Conservation (phyloP, 768 basidiomycete genomes). For the Nidula microcarpa region DNA sequence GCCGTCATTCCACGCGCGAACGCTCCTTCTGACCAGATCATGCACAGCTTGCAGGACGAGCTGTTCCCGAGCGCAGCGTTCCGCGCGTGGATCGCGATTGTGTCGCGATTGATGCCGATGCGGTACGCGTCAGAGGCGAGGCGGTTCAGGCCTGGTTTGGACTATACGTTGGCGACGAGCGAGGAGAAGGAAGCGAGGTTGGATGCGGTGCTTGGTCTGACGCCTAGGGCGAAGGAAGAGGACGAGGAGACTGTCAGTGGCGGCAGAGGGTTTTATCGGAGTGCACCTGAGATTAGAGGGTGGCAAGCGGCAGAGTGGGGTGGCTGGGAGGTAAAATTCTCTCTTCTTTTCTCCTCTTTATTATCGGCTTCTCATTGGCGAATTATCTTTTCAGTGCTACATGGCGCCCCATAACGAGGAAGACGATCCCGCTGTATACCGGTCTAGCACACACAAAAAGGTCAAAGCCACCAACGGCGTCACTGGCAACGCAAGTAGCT, state of each 20-base stretch:
- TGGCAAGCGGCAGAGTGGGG: conserved; percentile 83
- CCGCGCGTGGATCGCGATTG: conserved; percentile 81
- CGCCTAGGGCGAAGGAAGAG: conserved; percentile 51
- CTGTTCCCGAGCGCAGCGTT: conserved; percentile 81
- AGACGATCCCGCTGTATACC: conserved; percentile 94
- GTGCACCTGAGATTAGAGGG: conserved; percentile 24
- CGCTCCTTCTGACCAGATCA: conserved; percentile 50
- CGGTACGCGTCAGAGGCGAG: conserved; percentile 76
- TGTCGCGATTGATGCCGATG: conserved; percentile 71
- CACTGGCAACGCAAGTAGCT: neutral
- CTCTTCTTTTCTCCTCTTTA: conserved; percentile 5
- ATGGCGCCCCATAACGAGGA: conserved; percentile 94
- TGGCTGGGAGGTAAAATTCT: conserved; percentile 80
- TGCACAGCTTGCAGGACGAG: conserved; percentile 70
- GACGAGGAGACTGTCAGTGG: conserved; percentile 19
- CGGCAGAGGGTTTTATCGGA: conserved; percentile 2
- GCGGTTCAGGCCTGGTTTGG: conserved; percentile 87
- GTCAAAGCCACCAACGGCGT: conserved; percentile 11
- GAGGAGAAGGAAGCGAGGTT: conserved; percentile 78
- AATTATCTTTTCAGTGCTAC: conserved; percentile 60
- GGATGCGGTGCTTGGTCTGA: conserved; percentile 85
- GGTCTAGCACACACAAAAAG: conserved; percentile 53
- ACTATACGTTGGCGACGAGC: conserved; percentile 91
- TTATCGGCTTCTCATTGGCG: conserved; percentile 3
- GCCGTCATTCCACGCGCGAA: conserved; percentile 52